Conservation (phyloP, 805 yeast species). For the Pichia membranifaciens region DNA sequence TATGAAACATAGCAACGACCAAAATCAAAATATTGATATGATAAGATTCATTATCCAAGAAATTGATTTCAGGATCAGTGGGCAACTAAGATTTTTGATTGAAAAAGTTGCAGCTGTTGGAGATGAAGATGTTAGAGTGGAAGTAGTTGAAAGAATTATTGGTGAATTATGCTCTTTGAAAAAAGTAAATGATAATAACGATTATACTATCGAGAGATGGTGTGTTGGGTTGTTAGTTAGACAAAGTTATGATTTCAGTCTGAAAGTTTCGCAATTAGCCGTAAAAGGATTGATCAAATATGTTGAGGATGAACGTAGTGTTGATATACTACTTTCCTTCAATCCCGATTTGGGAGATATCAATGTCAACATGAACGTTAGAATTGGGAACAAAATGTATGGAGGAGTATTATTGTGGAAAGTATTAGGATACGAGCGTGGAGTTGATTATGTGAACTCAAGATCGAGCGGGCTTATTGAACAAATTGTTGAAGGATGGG, state of each 20-base stretch:
- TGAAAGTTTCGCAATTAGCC: not conserved
- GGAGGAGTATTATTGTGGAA: not conserved
- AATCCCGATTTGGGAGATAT: constrained; percentile 6
- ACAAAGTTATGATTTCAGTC: constrained; percentile 3
- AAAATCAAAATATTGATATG: constrained; percentile 32
- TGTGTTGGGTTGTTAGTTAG: constrained; percentile 5
- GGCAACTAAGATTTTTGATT: constrained; percentile 61
- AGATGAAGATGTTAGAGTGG: not conserved
- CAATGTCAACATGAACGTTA: not conserved
- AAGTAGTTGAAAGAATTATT: constrained; percentile 2
- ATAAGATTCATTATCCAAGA: constrained; percentile 52
- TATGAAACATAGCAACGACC: not conserved
- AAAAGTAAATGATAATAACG: not conserved
- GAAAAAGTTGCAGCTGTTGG: constrained; percentile 7
- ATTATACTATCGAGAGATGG: constrained; percentile 7
- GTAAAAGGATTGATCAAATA: constrained; percentile 3
- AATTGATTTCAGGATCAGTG: constrained; percentile 50
- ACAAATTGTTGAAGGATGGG: constrained; percentile 7
- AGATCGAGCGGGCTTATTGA: constrained; percentile 3
- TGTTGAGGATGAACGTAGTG: constrained; percentile 4
- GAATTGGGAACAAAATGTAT: not conserved
- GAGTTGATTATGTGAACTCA: constrained; percentile 2
- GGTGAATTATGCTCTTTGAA: not conserved
- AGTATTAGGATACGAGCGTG: constrained; percentile 1
- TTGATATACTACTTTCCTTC: constrained; percentile 1